Conservation (phyloP, 495 filamentous ascomycete species). For the Jackrogersella multiformis region DNA sequence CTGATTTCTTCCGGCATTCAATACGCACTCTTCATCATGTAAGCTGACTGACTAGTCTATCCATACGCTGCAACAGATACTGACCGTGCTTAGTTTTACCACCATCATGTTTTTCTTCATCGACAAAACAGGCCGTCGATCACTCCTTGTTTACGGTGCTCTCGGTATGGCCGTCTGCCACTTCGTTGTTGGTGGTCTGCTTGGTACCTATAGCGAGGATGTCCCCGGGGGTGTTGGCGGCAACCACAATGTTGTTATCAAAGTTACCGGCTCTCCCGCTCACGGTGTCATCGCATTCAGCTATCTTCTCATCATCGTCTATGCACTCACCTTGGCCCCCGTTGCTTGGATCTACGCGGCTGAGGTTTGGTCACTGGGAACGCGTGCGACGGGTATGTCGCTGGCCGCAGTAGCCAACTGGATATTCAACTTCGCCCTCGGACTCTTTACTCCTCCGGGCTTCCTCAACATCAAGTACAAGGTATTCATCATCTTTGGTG, state of each 20-base stretch:
- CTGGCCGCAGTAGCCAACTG: constrained; percentile 75
- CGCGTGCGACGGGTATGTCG: constrained; percentile 75
- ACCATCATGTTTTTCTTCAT: constrained; percentile 74
- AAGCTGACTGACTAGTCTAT: constrained; percentile 13
- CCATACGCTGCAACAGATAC: neutral
- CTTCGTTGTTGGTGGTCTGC: constrained; percentile 70
- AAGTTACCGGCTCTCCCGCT: constrained; percentile 66
- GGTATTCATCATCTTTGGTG: constrained; percentile 78
- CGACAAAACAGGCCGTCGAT: constrained; percentile 76
- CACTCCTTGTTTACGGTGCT: constrained; percentile 73
- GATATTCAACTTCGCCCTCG: constrained; percentile 80
- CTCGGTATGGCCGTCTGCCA: constrained; percentile 75
- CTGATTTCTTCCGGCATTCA: constrained; percentile 75
- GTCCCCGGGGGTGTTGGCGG: constrained; percentile 66
- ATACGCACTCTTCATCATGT: constrained; percentile 78
- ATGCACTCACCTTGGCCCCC: constrained; percentile 75
- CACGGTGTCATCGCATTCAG: constrained; percentile 77
- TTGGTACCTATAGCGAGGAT: constrained; percentile 54
- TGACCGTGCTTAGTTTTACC: constrained; percentile 69
- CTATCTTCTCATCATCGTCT: constrained; percentile 76
- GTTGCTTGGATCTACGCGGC: constrained; percentile 79
- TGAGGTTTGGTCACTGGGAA: constrained; percentile 79
- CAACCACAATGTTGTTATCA: constrained; percentile 73
- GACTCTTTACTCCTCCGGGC: constrained; percentile 73
- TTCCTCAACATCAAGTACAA: constrained; percentile 79